Evolutionary conservation across 805 yeast genomes (phyloP).

Genomic region (Wickerhamiella alocasiicola): DNA sequence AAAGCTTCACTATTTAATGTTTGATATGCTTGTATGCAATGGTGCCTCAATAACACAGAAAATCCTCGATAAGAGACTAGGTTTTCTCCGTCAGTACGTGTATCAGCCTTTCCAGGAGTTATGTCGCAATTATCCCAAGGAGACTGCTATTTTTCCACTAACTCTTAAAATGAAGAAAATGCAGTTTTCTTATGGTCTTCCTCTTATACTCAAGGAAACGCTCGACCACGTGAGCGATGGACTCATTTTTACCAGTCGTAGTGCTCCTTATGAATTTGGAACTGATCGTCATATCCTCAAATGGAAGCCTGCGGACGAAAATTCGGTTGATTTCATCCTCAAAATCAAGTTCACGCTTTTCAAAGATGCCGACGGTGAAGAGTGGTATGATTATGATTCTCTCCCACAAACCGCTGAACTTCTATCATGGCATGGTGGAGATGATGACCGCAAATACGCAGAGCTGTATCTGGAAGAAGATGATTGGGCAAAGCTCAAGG

Average conservation of each 20-base stretch:
- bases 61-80: slow-evolving; percentile 68
- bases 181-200: slow-evolving; percentile 70
- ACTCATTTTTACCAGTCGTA: slow-evolving; percentile 81
- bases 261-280: slow-evolving; percentile 75
- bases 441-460: slow-evolving; percentile 45
- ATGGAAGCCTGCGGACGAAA: slow-evolving; percentile 97
- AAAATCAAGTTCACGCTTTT: slow-evolving; percentile 45
- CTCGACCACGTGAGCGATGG: slow-evolving; percentile 90
- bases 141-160: slow-evolving; percentile 68
- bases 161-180: slow-evolving; percentile 76
- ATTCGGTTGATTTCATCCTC: slow-evolving; percentile 79
- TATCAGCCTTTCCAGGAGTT: slow-evolving; percentile 70
- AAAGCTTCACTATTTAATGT: slow-evolving; percentile 63
- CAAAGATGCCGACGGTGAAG: slow-evolving; percentile 44
- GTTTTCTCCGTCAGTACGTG: slow-evolving; percentile 70
- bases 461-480: slow-evolving; percentile 49
- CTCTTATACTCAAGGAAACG: slow-evolving; percentile 56
- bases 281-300: slow-evolving; percentile 78
- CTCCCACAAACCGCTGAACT: slow-evolving; percentile 53
- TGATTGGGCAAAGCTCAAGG: slow-evolving; percentile 71
- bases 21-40: slow-evolving; percentile 81
- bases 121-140: slow-evolving; percentile 57
- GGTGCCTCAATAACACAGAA: slow-evolving; percentile 58
- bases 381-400: slow-evolving; percentile 45
- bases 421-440: slow-evolving; percentile 64